Evolutionary conservation across 2,329 filamentous ascomycete genomes (phyloP).

Genomic region (Talaromyces sp.): DNA sequence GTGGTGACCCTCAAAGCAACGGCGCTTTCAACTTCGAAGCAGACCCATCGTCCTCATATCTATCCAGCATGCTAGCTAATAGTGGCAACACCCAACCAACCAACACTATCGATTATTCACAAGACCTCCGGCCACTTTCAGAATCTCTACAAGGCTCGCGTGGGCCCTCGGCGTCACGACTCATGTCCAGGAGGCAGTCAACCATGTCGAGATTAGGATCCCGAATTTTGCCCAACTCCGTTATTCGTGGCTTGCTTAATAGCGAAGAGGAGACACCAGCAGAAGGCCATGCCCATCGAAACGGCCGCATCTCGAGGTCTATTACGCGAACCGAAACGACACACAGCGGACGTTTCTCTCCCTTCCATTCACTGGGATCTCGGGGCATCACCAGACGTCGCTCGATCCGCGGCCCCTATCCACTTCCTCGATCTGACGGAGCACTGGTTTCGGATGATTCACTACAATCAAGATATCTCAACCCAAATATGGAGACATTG

Average conservation of each 20-base stretch:
- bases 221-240: constrained; percentile 41
- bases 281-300: constrained; percentile 40
- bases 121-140: constrained; percentile 15
- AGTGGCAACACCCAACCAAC: neutral
- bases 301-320: constrained; percentile 35
- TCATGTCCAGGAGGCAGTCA: constrained; percentile 38
- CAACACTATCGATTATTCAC: constrained; percentile 1
- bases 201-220: constrained; percentile 45
- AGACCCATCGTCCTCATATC: constrained; percentile 1
- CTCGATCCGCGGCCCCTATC: constrained; percentile 33
- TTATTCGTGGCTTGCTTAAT: constrained; percentile 37
- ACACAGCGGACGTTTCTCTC: constrained; percentile 31
- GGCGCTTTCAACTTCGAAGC: constrained; percentile 6
- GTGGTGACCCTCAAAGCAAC: constrained; percentile 5
- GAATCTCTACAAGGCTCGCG: constrained; percentile 2
- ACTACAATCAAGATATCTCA: constrained; percentile 21
- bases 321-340: constrained; percentile 28
- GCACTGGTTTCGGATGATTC: constrained; percentile 23
- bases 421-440: constrained; percentile 31
- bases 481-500: constrained; percentile 19
- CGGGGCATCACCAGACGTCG: constrained; percentile 36
- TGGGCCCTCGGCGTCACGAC: constrained; percentile 5
- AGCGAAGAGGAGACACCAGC: constrained; percentile 42
- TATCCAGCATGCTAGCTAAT: constrained; percentile 1
- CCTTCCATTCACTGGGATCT: constrained; percentile 34